These are phyloP conservation scores for Allium sativum DNA, from an alignment of 106 monocot genomes.

Conservation along the genomic window DNA sequence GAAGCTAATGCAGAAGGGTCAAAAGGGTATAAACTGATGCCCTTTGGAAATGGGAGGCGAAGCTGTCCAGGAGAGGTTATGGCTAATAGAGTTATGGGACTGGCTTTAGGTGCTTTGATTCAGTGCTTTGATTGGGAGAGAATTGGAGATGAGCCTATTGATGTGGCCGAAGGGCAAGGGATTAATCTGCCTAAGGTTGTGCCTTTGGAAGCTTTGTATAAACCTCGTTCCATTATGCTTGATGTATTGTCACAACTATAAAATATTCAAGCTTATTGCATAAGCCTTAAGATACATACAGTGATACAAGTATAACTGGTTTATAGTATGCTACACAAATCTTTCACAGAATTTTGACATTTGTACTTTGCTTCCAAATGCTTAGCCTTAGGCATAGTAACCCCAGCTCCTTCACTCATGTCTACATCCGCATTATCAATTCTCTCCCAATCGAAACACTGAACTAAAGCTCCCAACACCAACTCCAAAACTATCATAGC, in stretches of 20 bases:
- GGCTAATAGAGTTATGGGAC: background rate
- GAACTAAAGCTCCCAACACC: too few species aligned
- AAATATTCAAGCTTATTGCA: background rate
- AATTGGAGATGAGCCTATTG: background rate
- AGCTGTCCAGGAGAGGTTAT: slow-evolving; percentile 5
- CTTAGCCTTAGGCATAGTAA: too few species aligned
- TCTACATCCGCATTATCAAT: too few species aligned
- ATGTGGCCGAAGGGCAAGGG: background rate
- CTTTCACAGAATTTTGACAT: too few species aligned
- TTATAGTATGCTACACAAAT: too few species aligned
- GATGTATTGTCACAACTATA: slow-evolving; percentile 2
- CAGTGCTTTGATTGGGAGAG: slow-evolving; percentile 1
- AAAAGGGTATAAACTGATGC: background rate
- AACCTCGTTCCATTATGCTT: slow-evolving; percentile 5
- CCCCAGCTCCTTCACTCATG: too few species aligned
- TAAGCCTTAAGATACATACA: too few species aligned
- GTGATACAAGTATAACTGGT: too few species aligned
- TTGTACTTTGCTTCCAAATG: too few species aligned
- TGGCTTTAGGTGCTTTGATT: background rate
- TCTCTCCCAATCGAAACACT: too few species aligned
- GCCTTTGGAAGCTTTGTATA: slow-evolving; percentile 6
- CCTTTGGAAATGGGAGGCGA: slow-evolving; percentile 13
- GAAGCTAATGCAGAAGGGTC: background rate
- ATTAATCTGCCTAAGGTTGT: background rate
- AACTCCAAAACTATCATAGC: too few species aligned